Evolutionary conservation across 805 yeast species (phyloP), one percentile per base, ranked within the genome.

Genomic region (Blastobotrys peoriensis): DNA sequence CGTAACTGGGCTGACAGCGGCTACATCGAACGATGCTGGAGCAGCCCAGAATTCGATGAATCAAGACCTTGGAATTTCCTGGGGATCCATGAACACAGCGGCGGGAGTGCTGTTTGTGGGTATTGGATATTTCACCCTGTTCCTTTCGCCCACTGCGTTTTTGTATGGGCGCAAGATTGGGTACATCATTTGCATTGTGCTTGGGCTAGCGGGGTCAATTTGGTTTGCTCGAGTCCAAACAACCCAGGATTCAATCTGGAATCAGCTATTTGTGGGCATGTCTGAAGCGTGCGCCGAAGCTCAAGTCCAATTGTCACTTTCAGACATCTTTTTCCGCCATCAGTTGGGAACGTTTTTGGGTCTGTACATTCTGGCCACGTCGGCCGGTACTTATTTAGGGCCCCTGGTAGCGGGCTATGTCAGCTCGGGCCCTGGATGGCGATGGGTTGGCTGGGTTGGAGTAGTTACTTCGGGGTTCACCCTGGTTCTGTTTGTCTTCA

Each of bases 271-370:
- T 61, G 86, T 83, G 17, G 93, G 93, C 9, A 79, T 82, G 17
- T 72, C 81, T 13, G 91, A 83, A 60, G 74, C 85, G 9, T 81
- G 85, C 60, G 85, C 83, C 23, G 95, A 85, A 61, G 79, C 87
- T 3, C 81, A 87, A 61, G 48, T 88, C 74, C 67, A 73, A 76
- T 53, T 81, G 78, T 39, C 72, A 70, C 53, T 75, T 17, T 69
- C 86, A 3, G 95, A 86, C 61, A 75, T 84, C 61, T 86, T 76
- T 59, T 86, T 72, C 64, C 83, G 79, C 53, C 95, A 85, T 60
- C 87, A 85, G 58, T 67, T 83, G 13, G 86, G 89, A 43, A 69
- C 80, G 21, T 78, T 76, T 4, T 69, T 86, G 59, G 86, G 93
- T 0, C 68, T 79, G 13, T 86, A 84, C 63, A 83, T 84, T 46